Conservation (phyloP, 2,329 filamentous ascomycete genomes). For the Lecanicillium sp. region DNA sequence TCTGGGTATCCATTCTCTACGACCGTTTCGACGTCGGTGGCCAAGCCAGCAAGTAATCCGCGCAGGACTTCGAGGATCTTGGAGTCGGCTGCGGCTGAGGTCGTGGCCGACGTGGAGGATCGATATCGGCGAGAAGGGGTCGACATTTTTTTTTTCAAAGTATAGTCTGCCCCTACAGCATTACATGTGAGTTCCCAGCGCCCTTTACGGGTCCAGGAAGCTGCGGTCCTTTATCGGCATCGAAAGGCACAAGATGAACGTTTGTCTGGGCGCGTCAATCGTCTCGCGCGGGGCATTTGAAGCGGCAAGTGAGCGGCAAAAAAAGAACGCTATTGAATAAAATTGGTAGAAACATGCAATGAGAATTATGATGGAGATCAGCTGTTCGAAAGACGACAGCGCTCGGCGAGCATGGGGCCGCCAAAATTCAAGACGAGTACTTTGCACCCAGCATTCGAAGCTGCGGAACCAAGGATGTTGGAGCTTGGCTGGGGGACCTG, state of each 20-base stretch:
- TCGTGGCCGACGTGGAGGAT: constrained; percentile 55
- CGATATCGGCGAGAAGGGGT: constrained; percentile 48
- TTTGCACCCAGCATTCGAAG: too few relatives aligned
- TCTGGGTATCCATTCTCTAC: constrained; percentile 37
- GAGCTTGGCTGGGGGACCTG: too few relatives aligned
- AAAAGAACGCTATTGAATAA: too few relatives aligned
- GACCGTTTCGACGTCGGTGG: constrained; percentile 22
- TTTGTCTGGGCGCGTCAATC: not conserved
- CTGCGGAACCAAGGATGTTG: too few relatives aligned
- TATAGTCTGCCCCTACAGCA: constrained; percentile 2
- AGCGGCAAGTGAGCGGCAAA: too few relatives aligned
- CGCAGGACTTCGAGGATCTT: constrained; percentile 54
- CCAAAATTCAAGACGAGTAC: too few relatives aligned
- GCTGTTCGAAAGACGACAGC: too few relatives aligned
- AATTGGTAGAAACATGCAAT: too few relatives aligned
- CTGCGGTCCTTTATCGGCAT: constrained; percentile 4
- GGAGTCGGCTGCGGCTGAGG: constrained; percentile 39
- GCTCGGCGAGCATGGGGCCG: too few relatives aligned
- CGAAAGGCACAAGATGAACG: not conserved
- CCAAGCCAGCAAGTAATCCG: constrained; percentile 41
- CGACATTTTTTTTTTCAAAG: constrained; percentile 30
- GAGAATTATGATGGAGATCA: too few relatives aligned
- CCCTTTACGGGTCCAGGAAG: constrained; percentile 7
- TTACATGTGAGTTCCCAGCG: constrained; percentile 1
- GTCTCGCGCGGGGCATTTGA: too few relatives aligned